phyloP scores from a whole-genome alignment of 163 green algal species.

The Volvox carteri region DNA sequence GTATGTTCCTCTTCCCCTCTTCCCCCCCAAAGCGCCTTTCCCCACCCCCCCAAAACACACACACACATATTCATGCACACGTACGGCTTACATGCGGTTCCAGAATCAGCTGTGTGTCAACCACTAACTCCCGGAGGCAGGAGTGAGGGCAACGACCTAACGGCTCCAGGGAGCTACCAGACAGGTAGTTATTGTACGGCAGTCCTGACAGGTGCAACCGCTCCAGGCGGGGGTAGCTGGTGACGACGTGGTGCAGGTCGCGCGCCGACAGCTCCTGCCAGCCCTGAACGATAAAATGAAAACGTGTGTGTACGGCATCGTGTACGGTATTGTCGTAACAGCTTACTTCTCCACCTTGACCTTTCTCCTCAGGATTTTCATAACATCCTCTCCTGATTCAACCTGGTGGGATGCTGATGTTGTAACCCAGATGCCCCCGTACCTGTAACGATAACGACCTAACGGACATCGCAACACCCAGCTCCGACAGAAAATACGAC shows the following conservation, averaged over 20 bases:
- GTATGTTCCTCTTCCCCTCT: too few relatives aligned
- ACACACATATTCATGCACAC: too few relatives aligned
- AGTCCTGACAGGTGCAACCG: slow-evolving; percentile 25
- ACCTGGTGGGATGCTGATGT: too few relatives aligned
- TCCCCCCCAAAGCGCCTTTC: neutral
- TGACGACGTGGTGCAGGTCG: slow-evolving; percentile 44
- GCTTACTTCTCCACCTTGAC: neutral
- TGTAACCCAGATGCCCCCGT: neutral
- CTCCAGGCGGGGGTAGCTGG: slow-evolving; percentile 24
- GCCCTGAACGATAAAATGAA: slow-evolving; percentile 9
- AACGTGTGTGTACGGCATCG: neutral
- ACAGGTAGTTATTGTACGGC: slow-evolving; percentile 34
- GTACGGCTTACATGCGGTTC: neutral
- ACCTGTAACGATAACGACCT: slow-evolving; percentile 38
- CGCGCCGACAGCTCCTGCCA: slow-evolving; percentile 48
- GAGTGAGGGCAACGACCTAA: neutral
- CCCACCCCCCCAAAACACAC: too few relatives aligned
- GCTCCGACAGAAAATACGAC: slow-evolving; percentile 51
- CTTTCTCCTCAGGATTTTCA: neutral
- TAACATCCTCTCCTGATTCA: too few relatives aligned
- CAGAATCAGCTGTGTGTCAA: slow-evolving; percentile 31
- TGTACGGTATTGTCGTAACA: too few relatives aligned
- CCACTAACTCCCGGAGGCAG: slow-evolving; percentile 34
- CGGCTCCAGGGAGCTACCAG: neutral
- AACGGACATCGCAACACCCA: neutral